Evolutionary conservation across 2,329 filamentous ascomycete species (phyloP), one percentile per base, ranked within the genome.

Genomic region (Curvularia sp.): DNA sequence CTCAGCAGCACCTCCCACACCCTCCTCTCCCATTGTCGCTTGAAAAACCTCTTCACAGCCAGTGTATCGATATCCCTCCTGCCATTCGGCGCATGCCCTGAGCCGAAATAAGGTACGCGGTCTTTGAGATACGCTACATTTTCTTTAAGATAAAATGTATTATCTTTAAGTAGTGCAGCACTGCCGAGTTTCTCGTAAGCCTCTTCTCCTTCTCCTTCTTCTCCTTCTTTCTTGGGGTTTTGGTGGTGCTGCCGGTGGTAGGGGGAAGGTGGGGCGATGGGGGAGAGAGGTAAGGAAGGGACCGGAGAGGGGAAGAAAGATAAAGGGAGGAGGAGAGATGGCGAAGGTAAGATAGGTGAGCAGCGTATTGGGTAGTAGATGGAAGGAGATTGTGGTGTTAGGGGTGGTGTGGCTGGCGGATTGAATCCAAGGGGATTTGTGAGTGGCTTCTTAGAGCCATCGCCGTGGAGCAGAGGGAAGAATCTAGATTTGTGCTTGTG

Each of bases 151-250:
- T 33, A n/a, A 4, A 38, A 38, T 13, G 31, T 3, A 5, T 26
- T 44, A 28, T 13, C 39, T 24, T 52, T 18, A 3, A 44, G 26
- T 6, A 52, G 24, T 3, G 39, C 39, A 4, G n/a, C 28, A 15
- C 39, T 52, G 18, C 49, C 49, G 12, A 52, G 39, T 42, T 52
- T 52, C 18, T 52, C 28, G 18, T 35, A 52, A 1, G 24, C 7
- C 6, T 44, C 39, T 10, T 52, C 49, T 15, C 24, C 13, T 33
- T 43, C 35, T 22, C 18, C 15, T 6, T 35, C 13, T 13, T 13
- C 10, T 12, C 12, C 4, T 33, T 33, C 18, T 18, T 18, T 18
- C 18, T 18, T 12, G 15, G 30, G 10, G 9, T 13, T 10, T 31
- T 8, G 30, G 9, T 10, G 9, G 30, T 8, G 31, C 31, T 13